These are phyloP conservation scores for Phaffia tasmanica DNA, from an alignment of 768 basidiomycete genomes.

Conservation along the genomic window DNA sequence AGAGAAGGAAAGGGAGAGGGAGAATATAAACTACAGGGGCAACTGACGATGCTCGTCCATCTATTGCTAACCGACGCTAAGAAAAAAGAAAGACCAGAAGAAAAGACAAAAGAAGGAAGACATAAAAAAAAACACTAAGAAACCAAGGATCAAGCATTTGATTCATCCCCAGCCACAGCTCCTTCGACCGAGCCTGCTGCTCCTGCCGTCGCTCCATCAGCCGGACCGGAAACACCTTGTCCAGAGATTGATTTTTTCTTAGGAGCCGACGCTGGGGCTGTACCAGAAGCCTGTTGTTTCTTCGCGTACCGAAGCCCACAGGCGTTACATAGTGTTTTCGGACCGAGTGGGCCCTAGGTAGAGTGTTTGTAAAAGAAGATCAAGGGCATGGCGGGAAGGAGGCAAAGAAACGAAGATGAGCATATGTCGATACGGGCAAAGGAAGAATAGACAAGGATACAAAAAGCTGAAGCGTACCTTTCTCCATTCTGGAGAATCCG, in stretches of 20 bases:
- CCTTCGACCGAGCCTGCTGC: too few relatives aligned
- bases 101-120: background rate
- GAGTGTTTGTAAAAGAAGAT: background rate
- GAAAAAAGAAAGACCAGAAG: background rate
- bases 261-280: too few relatives aligned
- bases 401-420: background rate
- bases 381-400: background rate
- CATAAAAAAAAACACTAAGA: too few relatives aligned
- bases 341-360: slow-evolving; percentile 67
- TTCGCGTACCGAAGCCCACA: slow-evolving; percentile 24
- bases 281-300: slow-evolving; percentile 1
- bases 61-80: too few relatives aligned
- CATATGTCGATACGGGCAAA: background rate
- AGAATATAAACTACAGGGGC: too few relatives aligned
- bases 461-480: slow-evolving; percentile 45
- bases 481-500: slow-evolving; percentile 95
- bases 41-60: too few relatives aligned
- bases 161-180: too few relatives aligned
- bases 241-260: too few relatives aligned
- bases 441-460: background rate
- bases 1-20: background rate
- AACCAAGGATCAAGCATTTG: too few relatives aligned
- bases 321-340: slow-evolving; percentile 87
- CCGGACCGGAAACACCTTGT: too few relatives aligned
- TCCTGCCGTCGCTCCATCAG: too few relatives aligned